phyloP scores from a whole-genome alignment of 192 early-diverging fungal genomes.

The Podila epigama region DNA sequence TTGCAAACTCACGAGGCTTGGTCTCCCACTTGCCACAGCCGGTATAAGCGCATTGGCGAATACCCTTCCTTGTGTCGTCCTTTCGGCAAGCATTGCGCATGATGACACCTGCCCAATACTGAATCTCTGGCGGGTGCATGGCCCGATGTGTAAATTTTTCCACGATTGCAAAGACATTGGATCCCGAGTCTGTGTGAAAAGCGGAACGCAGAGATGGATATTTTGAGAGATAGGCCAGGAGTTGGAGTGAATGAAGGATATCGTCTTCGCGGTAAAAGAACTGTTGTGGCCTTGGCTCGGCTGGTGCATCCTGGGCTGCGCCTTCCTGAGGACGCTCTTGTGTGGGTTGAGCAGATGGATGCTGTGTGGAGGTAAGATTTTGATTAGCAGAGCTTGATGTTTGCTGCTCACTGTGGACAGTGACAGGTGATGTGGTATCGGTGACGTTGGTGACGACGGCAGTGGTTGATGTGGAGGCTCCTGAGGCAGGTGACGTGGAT shows the following conservation, averaged over 20 bases:
- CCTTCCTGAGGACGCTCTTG: not conserved
- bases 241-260: conserved; percentile 80
- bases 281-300: conserved; percentile 35
- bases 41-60: conserved; percentile 82
- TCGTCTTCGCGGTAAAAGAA: conserved; percentile 82
- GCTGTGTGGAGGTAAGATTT: no score
- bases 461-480: conserved; percentile 3
- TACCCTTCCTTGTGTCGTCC: conserved; percentile 72
- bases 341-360: no score
- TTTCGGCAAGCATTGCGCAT: conserved; percentile 86
- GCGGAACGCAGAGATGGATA: conserved; percentile 81
- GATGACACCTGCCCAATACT: conserved; percentile 79
- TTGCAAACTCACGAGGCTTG: conserved; percentile 80
- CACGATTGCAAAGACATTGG: conserved; percentile 80
- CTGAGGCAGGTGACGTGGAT: no score
- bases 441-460: no score
- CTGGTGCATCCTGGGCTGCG: conserved; percentile 11
- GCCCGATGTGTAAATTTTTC: conserved; percentile 75
- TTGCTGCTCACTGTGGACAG: no score
- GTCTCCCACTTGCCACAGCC: conserved; percentile 81
- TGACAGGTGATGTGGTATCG: no score
- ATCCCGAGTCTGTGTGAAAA: conserved; percentile 57
- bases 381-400: no score
- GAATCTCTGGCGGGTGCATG: conserved; percentile 66
- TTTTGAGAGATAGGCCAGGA: conserved; percentile 90